These are phyloP conservation scores for Lizonia empirigonia DNA, from an alignment of 2,329 filamentous ascomycete genomes.

Conservation along the genomic window DNA sequence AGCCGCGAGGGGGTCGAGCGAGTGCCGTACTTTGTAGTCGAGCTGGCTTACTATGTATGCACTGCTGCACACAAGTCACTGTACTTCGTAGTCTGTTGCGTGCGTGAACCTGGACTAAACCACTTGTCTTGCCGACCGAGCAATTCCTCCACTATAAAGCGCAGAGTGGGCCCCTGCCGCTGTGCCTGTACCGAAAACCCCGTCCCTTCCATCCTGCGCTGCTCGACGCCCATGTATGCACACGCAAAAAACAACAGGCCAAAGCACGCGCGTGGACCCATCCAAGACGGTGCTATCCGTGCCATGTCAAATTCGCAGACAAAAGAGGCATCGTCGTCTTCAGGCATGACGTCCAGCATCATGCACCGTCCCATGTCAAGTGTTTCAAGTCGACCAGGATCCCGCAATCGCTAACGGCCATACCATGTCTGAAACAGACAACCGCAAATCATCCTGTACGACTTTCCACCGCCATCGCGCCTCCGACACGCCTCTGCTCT, in stretches of 20 bases:
- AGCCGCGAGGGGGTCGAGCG: no score
- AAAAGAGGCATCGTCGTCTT: background rate
- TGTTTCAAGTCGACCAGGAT: conserved; percentile 11
- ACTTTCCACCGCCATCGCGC: conserved; percentile 11
- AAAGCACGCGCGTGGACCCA: background rate
- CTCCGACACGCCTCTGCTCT: conserved; percentile 4
- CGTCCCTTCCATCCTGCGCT: background rate
- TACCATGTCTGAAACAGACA: conserved; percentile 4
- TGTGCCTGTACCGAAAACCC: background rate
- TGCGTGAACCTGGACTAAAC: conserved; percentile 2
- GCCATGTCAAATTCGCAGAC: conserved; percentile 9
- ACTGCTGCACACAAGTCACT: background rate
- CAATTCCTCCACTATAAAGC: background rate
- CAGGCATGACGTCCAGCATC: background rate
- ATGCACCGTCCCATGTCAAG: conserved; percentile 5
- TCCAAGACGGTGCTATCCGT: conserved; percentile 2
- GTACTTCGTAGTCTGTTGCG: background rate
- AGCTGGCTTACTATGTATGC: no score
- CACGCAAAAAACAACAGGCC: background rate
- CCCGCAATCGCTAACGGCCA: conserved; percentile 3
- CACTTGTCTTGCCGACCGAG: background rate
- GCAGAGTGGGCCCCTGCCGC: background rate
- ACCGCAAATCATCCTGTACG: conserved; percentile 9
- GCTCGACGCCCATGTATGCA: background rate
- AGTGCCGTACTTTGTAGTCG: no score